Evolutionary conservation across 2,329 filamentous ascomycete species (phyloP).

Genomic region (Atkinsonella texensis): DNA sequence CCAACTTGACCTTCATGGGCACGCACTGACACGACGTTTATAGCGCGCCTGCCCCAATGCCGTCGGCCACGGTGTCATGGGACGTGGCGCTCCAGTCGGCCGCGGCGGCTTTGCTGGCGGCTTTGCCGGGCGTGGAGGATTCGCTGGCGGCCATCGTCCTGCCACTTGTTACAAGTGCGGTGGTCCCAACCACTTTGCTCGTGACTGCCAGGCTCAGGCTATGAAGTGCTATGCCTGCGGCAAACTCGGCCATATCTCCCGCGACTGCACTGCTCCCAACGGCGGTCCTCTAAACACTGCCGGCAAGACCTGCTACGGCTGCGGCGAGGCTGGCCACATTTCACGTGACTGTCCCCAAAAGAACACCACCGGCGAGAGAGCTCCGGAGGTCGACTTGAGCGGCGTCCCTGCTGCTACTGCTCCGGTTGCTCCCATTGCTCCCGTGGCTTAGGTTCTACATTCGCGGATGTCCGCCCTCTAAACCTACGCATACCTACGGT

Average conservation of each 20-base stretch:
- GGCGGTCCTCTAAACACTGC: constrained; percentile 90
- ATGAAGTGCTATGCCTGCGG: constrained; percentile 99
- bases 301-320: constrained; percentile 98
- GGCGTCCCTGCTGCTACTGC: constrained; percentile 23
- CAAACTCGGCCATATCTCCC: constrained; percentile 86
- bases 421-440: constrained; percentile 33
- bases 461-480: constrained; percentile 7
- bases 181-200: constrained; percentile 93
- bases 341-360: constrained; percentile 85
- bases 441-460: constrained; percentile 22
- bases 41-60: constrained; percentile 77
- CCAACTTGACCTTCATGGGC: neutral
- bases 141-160: constrained; percentile 54
- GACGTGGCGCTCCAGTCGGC: constrained; percentile 53
- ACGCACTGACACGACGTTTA: constrained; percentile 8
- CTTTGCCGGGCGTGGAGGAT: constrained; percentile 61
- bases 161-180: constrained; percentile 66
- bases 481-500: neutral
- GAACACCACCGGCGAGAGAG: constrained; percentile 39
- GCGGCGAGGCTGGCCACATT: constrained; percentile 90
- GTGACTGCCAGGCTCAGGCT: constrained; percentile 94
- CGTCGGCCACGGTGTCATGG: constrained; percentile 44
- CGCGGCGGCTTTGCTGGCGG: constrained; percentile 57
- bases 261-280: constrained; percentile 92
- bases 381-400: constrained; percentile 30